A percentile compares a stretch with the other conserved stretches of the same genome.
phyloP scores from a whole-genome alignment of 129 eudicot species.

The Helichrysum umbraculigerum region DNA sequence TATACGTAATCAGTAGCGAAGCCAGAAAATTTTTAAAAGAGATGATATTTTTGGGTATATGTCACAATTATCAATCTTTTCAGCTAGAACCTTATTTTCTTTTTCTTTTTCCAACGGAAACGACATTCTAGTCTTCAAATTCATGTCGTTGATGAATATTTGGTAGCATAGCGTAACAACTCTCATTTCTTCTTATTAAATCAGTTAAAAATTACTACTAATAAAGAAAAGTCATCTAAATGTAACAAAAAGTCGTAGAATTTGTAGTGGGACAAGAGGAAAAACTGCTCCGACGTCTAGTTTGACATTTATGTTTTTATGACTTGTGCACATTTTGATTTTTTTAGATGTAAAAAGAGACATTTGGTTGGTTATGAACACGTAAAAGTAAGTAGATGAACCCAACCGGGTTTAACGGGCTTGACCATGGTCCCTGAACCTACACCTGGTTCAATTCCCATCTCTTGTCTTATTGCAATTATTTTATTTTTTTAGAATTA shows the following conservation, averaged over 20 bases:
- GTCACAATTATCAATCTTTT: background rate
- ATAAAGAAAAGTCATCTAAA: background rate
- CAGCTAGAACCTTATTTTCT: too few relatives aligned
- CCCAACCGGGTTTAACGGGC: conserved; percentile 4
- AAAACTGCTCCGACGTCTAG: conserved; percentile 25
- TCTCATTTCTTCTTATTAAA: too few relatives aligned
- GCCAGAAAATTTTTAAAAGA: background rate
- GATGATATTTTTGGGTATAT: background rate
- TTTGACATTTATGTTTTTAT: background rate
- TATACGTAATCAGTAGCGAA: background rate
- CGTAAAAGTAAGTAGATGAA: conserved; percentile 10
- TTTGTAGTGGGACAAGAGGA: conserved; percentile 34
- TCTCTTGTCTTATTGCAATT: background rate
- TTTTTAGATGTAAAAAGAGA: background rate
- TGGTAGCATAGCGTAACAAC: too few relatives aligned
- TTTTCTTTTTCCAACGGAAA: too few relatives aligned
- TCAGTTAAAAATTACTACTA: background rate
- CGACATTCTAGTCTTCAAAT: too few relatives aligned
- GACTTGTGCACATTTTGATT: background rate
- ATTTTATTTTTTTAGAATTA: background rate
- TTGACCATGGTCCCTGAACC: conserved; percentile 4
- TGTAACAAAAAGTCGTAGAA: conserved; percentile 29
- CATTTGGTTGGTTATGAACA: background rate
- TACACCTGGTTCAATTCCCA: background rate
- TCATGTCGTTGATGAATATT: too few relatives aligned